Percentiles rank a stretch among this genome's conserved stretches.
Conservation (phyloP, 345 rosid genomes). For the Linum lewisii region DNA sequence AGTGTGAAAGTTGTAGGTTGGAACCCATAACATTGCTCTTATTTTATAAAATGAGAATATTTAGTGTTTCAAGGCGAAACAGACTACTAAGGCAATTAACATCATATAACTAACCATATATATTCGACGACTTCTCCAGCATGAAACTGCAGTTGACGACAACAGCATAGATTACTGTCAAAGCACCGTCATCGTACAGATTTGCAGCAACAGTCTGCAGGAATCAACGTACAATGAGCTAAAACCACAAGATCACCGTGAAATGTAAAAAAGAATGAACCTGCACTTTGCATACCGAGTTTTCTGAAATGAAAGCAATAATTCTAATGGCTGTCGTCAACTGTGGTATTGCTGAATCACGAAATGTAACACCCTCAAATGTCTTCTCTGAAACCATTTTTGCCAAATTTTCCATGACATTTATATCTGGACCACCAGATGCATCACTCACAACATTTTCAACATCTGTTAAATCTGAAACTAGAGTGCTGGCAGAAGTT, state of each 20-base stretch:
- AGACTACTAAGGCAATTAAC: slow-evolving; percentile 1
- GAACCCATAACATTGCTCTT: no score
- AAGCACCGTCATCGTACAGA: slow-evolving; percentile 83
- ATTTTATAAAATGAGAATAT: no score
- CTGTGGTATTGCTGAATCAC: slow-evolving; percentile 83
- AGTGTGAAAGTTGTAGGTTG: not conserved
- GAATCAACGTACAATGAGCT: slow-evolving; percentile 12
- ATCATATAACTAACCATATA: slow-evolving; percentile 46
- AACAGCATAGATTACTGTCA: slow-evolving; percentile 63
- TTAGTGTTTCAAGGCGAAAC: not conserved
- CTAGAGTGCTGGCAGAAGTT: slow-evolving; percentile 66
- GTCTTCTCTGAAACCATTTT: slow-evolving; percentile 68
- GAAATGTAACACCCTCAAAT: slow-evolving; percentile 73
- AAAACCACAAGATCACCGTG: not conserved
- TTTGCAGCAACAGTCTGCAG: slow-evolving; percentile 75
- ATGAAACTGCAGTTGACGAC: slow-evolving; percentile 84
- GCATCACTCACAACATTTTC: slow-evolving; percentile 71
- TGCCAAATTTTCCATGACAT: slow-evolving; percentile 80
- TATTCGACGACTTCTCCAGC: slow-evolving; percentile 92
- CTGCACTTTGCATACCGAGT: slow-evolving; percentile 48
- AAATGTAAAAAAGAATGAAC: not conserved
- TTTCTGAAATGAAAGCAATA: slow-evolving; percentile 74
- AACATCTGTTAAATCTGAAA: slow-evolving; percentile 61
- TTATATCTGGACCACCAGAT: slow-evolving; percentile 58
- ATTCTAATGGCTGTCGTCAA: slow-evolving; percentile 85